Evolutionary conservation across 805 yeast species (phyloP), one percentile per base, ranked within the genome.

Genomic region (Wickerhamiella nectarea): DNA sequence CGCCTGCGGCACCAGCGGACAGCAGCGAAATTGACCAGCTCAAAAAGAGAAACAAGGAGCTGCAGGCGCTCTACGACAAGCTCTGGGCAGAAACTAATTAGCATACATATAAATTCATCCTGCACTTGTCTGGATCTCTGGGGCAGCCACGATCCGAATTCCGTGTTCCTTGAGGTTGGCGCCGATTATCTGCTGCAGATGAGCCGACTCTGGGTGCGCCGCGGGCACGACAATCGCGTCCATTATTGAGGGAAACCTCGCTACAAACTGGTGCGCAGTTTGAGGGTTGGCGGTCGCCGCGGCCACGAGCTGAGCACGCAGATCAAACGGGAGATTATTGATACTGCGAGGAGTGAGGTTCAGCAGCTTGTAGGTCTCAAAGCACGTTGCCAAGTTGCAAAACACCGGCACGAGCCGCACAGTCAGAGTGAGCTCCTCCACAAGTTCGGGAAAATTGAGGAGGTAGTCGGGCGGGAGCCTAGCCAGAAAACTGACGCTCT

Each of bases 21-120:
- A 15, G 29, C 31, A 11, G 8, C 7, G 44, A 40, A 31, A 19
- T 45, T 17, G 35, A 22, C 18, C 33, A 25, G 34, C 44, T 40
- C 25, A 40, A 37, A 18, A 37, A 36, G 38, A 36, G 53, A 18
- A 46, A 48, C 35, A 46, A 41, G 10, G 49, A 53, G 46, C 48
- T 54, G 9, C 49, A 52, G 38, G 47, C 48, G 18, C 52, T 54
- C 52, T 54, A 54, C 45, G 58, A 54, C 24, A 54, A 51, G 11
- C 46, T 54, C 12, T 54, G 58, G 58, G 48, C 52, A 1, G 48
- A 49, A 12, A 48, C 43, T 14, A 22, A 24, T 22, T 25, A 38
- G 33, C 21, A 7, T 34, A 9, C 9, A n/a, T 9, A 17, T 24
- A 36, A 29, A 38, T 12, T 38, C 26, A 3, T 11, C 36, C 14